Percentiles rank a stretch among this genome's conserved stretches.
These are phyloP conservation scores for Lactarius psammicola DNA, from an alignment of 768 basidiomycete species.

Conservation along the genomic window DNA sequence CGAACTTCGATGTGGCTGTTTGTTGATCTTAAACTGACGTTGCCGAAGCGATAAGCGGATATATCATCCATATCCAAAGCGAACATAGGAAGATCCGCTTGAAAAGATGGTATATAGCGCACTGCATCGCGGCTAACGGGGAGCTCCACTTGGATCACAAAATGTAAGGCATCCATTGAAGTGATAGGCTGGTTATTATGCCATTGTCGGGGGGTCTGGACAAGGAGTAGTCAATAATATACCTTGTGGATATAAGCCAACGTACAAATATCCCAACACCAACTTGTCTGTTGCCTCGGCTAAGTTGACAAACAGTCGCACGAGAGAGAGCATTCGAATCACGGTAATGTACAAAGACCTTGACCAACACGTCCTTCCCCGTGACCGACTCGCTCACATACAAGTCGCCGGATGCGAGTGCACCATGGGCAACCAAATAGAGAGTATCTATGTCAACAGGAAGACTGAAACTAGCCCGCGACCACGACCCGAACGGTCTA, in stretches of 20 bases:
- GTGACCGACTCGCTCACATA: constrained; percentile 18
- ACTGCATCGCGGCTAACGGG: neutral
- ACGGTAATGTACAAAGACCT: constrained; percentile 36
- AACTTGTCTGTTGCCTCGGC: constrained; percentile 31
- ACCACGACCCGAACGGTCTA: constrained; percentile 25
- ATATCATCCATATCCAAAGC: constrained; percentile 2
- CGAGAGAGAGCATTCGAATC: constrained; percentile 30
- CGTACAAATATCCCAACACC: constrained; percentile 44
- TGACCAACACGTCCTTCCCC: constrained; percentile 32
- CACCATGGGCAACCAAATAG: constrained; percentile 36
- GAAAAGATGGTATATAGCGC: constrained; percentile 10
- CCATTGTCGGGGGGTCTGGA: constrained; percentile 24
- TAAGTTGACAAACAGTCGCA: constrained; percentile 37
- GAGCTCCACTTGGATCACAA: constrained; percentile 28
- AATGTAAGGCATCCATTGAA: constrained; percentile 30
- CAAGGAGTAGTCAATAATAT: neutral
- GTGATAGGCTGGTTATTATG: constrained; percentile 9
- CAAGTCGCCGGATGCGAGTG: constrained; percentile 26
- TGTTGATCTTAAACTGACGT: constrained; percentile 13
- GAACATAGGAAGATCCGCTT: constrained; percentile 17
- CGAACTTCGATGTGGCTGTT: constrained; percentile 33
- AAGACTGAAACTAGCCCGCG: constrained; percentile 34
- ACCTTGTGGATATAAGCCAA: neutral
- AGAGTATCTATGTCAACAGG: constrained; percentile 35
- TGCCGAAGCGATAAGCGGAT: constrained; percentile 9